Percentiles rank a stretch among this genome's conserved stretches.
Evolutionary conservation across 768 basidiomycete genomes (phyloP).

Genomic region (Calocera viscosa): DNA sequence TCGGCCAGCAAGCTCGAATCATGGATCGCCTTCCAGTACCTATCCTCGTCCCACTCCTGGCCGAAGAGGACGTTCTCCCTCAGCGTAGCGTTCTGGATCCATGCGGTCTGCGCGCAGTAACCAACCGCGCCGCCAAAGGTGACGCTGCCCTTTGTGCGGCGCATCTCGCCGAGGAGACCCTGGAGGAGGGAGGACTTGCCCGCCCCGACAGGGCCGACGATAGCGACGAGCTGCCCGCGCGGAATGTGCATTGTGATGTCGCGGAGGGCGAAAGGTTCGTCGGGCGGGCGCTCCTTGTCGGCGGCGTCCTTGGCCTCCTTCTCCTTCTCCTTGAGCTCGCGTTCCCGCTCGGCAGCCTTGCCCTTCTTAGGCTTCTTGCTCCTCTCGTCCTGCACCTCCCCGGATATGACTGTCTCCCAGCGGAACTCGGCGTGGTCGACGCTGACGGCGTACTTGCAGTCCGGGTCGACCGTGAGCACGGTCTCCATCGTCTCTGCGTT

Average conservation of each 20-base stretch:
- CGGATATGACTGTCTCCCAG: slow-evolving; percentile 40
- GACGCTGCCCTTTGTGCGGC: slow-evolving; percentile 38
- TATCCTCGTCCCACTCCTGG: slow-evolving; percentile 46
- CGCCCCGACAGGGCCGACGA: slow-evolving; percentile 58
- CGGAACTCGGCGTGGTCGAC: slow-evolving; percentile 47
- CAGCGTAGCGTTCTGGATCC: slow-evolving; percentile 60
- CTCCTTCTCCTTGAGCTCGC: slow-evolving; percentile 9
- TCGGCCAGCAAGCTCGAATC: slow-evolving; percentile 50
- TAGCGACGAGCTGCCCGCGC: slow-evolving; percentile 46
- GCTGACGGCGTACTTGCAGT: slow-evolving; percentile 38
- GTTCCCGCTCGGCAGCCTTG: slow-evolving; percentile 14
- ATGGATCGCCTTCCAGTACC: slow-evolving; percentile 53
- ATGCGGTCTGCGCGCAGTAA: slow-evolving; percentile 62
- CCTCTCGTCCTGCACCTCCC: slow-evolving; percentile 16
- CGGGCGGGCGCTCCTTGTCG: slow-evolving; percentile 6
- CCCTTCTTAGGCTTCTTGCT: slow-evolving; percentile 16
- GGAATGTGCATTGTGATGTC: slow-evolving; percentile 42
- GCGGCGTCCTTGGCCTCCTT: slow-evolving; percentile 6
- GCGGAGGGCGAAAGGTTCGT: slow-evolving; percentile 39
- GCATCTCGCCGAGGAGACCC: slow-evolving; percentile 63
- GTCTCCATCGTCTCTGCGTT: slow-evolving; percentile 41
- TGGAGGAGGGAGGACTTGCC: slow-evolving; percentile 42
- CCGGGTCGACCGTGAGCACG: slow-evolving; percentile 34
- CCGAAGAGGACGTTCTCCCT: slow-evolving; percentile 60
- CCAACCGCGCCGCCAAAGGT: slow-evolving; percentile 51